phyloP scores from a whole-genome alignment of 2,329 filamentous ascomycete genomes.

The Zymoseptoria ardabiliae region DNA sequence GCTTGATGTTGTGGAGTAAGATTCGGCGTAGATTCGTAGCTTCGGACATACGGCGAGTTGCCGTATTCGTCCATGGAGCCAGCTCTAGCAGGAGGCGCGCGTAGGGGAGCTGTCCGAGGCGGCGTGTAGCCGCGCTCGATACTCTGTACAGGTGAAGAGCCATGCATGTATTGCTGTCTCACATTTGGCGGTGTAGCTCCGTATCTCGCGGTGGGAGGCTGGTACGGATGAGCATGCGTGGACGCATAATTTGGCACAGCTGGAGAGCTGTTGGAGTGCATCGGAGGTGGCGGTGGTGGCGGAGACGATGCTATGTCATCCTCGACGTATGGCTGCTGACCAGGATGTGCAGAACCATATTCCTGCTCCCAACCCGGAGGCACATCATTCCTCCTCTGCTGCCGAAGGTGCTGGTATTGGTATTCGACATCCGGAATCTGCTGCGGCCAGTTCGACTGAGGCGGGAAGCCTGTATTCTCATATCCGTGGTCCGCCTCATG shows the following conservation, averaged over 20 bases:
- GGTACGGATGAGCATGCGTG: conserved; percentile 9
- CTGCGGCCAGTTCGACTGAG: conserved; percentile 26
- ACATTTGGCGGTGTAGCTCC: conserved; percentile 17
- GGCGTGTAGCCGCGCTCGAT: conserved; percentile 23
- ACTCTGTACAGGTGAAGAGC: conserved; percentile 25
- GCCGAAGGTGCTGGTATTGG: conserved; percentile 25
- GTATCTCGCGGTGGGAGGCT: conserved; percentile 17
- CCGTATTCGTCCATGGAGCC: conserved; percentile 26
- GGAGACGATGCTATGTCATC: conserved; percentile 12
- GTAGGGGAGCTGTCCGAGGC: conserved; percentile 19
- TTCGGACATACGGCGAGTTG: conserved; percentile 22
- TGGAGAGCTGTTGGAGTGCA: conserved; percentile 31
- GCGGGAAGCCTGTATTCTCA: conserved; percentile 23
- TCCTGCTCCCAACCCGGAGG: conserved; percentile 24
- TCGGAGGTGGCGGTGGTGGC: conserved; percentile 30
- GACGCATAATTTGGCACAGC: conserved; percentile 20
- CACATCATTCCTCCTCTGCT: conserved; percentile 19
- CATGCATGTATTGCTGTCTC: conserved; percentile 22
- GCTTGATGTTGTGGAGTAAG: conserved; percentile 18
- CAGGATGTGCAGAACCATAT: conserved; percentile 19
- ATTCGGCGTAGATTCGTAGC: conserved; percentile 23
- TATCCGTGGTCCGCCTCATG: conserved; percentile 34
- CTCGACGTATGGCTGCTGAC: conserved; percentile 16
- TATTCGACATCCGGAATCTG: conserved; percentile 29
- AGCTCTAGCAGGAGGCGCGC: conserved; percentile 18